Conservation (phyloP, 306 rosid species). For the Fragaria nilgerrensis region DNA sequence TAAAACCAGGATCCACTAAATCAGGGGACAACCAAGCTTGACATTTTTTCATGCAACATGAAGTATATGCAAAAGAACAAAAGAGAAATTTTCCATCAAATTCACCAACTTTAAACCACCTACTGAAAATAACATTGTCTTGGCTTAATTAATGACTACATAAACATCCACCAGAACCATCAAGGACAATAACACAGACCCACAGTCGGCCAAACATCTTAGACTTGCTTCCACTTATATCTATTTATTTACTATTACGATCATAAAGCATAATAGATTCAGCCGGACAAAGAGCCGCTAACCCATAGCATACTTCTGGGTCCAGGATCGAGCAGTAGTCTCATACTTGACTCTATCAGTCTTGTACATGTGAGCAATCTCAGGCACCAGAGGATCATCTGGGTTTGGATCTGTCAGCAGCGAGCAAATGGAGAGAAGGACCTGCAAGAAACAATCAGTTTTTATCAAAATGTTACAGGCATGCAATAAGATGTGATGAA, state of each 20-base stretch:
- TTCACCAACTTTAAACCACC: background rate
- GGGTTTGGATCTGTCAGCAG: slow-evolving; percentile 68
- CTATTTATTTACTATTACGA: slow-evolving; percentile 43
- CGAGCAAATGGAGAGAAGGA: slow-evolving; percentile 59
- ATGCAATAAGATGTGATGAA: background rate
- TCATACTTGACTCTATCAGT: slow-evolving; percentile 53
- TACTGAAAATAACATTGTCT: background rate
- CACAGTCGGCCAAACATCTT: slow-evolving; percentile 12
- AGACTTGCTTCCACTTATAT: slow-evolving; percentile 9
- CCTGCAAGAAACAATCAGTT: slow-evolving; percentile 32
- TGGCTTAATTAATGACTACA: background rate
- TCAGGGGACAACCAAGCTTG: background rate
- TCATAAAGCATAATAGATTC: slow-evolving; percentile 15
- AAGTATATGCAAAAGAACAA: background rate
- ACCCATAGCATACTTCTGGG: slow-evolving; percentile 68
- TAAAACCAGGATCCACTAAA: background rate
- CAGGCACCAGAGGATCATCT: slow-evolving; percentile 67
- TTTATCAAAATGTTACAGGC: background rate
- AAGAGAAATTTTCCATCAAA: background rate
- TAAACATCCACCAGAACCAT: background rate
- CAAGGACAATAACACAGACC: background rate
- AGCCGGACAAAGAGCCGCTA: slow-evolving; percentile 17
- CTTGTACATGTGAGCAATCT: slow-evolving; percentile 61
- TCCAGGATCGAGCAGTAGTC: slow-evolving; percentile 59
- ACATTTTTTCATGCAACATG: background rate